These are phyloP conservation scores for Alternaria sp. DNA, from an alignment of 2,329 filamentous ascomycete genomes.

Conservation along the genomic window DNA sequence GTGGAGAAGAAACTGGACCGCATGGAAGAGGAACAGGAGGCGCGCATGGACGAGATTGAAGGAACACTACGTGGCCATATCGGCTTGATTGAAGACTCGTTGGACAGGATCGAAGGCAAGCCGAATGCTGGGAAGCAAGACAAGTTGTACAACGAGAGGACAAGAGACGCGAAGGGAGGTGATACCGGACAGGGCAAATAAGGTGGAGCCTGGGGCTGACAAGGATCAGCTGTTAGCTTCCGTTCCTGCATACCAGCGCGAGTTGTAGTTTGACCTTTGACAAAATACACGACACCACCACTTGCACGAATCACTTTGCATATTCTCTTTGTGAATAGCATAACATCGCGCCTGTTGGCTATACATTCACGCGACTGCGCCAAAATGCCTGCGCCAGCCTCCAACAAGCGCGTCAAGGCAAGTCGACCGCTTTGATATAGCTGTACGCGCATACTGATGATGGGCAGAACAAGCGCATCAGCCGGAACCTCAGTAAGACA, in stretches of 20 bases:
- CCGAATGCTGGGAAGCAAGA: slow-evolving; percentile 43
- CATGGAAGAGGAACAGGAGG: slow-evolving; percentile 58
- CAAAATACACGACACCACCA: background rate
- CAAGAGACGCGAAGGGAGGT: slow-evolving; percentile 13
- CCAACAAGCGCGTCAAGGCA: slow-evolving; percentile 62
- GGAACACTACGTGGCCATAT: slow-evolving; percentile 58
- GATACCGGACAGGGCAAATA: background rate
- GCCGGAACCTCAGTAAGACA: slow-evolving; percentile 49
- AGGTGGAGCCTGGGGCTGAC: slow-evolving; percentile 13
- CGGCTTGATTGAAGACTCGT: slow-evolving; percentile 56
- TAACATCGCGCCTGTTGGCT: background rate
- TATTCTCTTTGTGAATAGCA: background rate
- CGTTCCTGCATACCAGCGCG: background rate
- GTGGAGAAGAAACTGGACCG: slow-evolving; percentile 39
- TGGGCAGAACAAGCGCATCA: slow-evolving; percentile 51
- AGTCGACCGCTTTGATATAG: slow-evolving; percentile 2
- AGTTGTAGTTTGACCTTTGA: background rate
- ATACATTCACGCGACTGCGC: background rate
- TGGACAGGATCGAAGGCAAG: slow-evolving; percentile 56
- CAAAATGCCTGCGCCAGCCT: slow-evolving; percentile 62
- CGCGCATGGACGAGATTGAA: slow-evolving; percentile 57
- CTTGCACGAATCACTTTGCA: background rate
- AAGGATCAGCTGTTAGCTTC: slow-evolving; percentile 19
- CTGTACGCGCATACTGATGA: slow-evolving; percentile 23
- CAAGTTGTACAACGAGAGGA: slow-evolving; percentile 42